Evolutionary conservation across 805 yeast species (phyloP), one percentile per base, ranked within the genome.

Genomic region (Metschnikowia continentalis): DNA sequence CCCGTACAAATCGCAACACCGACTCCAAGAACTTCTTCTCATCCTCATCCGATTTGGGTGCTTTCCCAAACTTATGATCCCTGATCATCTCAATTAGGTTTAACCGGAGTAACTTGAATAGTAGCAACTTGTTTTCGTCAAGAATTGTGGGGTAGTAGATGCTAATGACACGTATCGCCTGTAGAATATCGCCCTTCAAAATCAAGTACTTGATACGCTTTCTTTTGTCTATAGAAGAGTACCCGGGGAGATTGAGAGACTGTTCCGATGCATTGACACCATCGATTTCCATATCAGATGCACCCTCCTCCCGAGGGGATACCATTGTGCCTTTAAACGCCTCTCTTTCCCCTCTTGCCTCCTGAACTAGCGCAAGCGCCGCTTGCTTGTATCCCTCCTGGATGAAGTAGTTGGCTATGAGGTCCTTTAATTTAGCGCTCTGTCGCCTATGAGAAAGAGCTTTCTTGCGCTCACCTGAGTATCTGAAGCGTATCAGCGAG

Each of bases 41-140:
- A 19, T 36, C 39, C 41, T 23, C 46, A 22, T 51, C 46, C 5
- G 38, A 42, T 6, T 38, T 32, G 37, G 46, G 47, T 32, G 14
- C 32, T 20, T 26, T 30, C 32, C 30, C 44, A 6, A 62, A 48
- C 42, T 64, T 65, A 32, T 82, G 81, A n/a, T 63, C 63, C 36
- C 92, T 69, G 35, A 90, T 89, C 81, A 87, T 82, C 66, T 91
- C 97, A 35, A 90, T 83, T 56, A 91, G 71, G 59, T 85, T 86
- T 55, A 90, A 70, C 46, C 91, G 75, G 52, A 90, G 69, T 36
- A 90, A 69, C 61, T 84, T 80, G 70, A 89, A 90, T 65, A 89
- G 89, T 23, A 89, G 69, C 26, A 77, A 73, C 47, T 81, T 81
- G 58, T 84, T 80, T 36, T 76, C 71, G 56, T 86, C 92, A 36